Conservation (phyloP, 345 rosid genomes). For the Pistacia vera region DNA sequence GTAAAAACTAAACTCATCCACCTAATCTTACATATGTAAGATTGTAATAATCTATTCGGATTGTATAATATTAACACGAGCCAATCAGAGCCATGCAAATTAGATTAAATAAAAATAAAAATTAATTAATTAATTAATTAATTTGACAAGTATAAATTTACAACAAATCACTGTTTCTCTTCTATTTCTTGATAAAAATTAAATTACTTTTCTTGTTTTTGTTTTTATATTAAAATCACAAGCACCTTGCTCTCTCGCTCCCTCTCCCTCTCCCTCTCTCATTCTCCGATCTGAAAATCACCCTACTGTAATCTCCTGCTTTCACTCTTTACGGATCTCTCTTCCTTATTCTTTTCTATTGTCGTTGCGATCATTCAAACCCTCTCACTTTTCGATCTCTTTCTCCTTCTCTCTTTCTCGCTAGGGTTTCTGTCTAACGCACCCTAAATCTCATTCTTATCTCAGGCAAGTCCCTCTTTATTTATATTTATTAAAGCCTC, state of each 20-base stretch:
- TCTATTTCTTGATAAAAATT: no score
- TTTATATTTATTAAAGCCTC: neutral
- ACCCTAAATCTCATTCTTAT: neutral
- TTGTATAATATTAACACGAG: no score
- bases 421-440: conserved; percentile 47
- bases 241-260: conserved; percentile 2
- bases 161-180: no score
- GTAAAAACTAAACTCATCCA: no score
- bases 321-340: conserved; percentile 24
- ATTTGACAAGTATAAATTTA: no score
- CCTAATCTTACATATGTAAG: no score
- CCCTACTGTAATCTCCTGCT: conserved; percentile 15
- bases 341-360: neutral
- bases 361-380: conserved; percentile 22
- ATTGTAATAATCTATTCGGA: no score
- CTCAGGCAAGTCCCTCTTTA: conserved; percentile 35
- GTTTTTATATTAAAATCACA: neutral
- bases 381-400: conserved; percentile 22
- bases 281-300: conserved; percentile 34
- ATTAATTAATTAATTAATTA: no score
- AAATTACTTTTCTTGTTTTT: no score
- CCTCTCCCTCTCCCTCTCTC: neutral
- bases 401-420: conserved; percentile 15
- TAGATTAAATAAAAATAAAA: no score
- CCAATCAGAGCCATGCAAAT: no score